Evolutionary conservation across 768 basidiomycete species (phyloP).

Genomic region (Cystobasidium onofrii): DNA sequence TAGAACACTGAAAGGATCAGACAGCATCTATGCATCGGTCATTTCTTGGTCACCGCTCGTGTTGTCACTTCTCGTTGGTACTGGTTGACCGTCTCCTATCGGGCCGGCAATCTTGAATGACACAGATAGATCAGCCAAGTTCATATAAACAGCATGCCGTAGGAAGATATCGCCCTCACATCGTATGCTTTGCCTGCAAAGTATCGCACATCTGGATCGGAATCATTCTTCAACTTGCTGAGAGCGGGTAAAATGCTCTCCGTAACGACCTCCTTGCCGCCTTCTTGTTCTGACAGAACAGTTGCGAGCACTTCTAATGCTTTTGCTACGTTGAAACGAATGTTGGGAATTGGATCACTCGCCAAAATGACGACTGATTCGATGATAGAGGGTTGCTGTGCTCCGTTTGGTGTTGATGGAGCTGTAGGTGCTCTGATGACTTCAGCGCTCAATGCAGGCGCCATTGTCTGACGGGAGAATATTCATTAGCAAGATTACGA

Average conservation of each 20-base stretch:
- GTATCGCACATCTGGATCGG: conserved; percentile 92
- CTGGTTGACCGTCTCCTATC: conserved; percentile 28
- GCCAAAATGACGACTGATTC: conserved; percentile 73
- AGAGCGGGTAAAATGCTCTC: conserved; percentile 70
- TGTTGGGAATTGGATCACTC: conserved; percentile 90
- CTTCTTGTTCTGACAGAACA: conserved; percentile 53
- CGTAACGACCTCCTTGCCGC: conserved; percentile 64
- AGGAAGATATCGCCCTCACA: no score
- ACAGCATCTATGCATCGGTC: conserved; percentile 22
- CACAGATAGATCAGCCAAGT: no score
- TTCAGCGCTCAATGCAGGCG: conserved; percentile 74
- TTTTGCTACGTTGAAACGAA: conserved; percentile 97
- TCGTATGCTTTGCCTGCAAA: conserved; percentile 65
- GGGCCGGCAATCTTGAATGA: conserved; percentile 25
- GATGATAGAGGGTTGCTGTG: conserved; percentile 59
- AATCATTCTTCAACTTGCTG: conserved; percentile 76
- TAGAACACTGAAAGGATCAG: neutral
- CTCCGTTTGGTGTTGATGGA: neutral
- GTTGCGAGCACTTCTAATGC: conserved; percentile 78
- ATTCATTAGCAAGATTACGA: neutral
- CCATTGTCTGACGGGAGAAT: conserved; percentile 65
- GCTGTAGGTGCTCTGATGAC: conserved; percentile 54
- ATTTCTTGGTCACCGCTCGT: conserved; percentile 25
- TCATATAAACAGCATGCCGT: no score
- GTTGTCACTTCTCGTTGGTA: neutral